A percentile compares a stretch with the other conserved stretches of the same genome.
Evolutionary conservation across 768 basidiomycete genomes (phyloP).

Genomic region (Royoungia palumana): DNA sequence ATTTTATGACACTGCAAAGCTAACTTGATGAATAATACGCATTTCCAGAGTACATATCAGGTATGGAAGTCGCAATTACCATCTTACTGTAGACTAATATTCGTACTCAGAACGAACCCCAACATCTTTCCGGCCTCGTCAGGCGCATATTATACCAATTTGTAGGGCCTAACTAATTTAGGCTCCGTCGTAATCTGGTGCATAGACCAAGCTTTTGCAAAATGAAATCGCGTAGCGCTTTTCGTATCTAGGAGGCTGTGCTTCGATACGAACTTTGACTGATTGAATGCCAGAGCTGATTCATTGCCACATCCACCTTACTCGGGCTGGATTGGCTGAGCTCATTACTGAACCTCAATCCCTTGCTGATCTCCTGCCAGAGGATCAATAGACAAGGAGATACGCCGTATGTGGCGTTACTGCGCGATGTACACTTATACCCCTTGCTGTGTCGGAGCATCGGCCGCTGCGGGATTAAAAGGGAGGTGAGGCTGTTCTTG

Average conservation of each 20-base stretch:
- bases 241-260: neutral
- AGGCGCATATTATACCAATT: slow-evolving; percentile 83
- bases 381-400: too few relatives aligned
- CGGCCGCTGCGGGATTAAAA: slow-evolving; percentile 1
- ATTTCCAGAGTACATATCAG: slow-evolving; percentile 72
- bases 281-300: neutral
- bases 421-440: too few relatives aligned
- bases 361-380: too few relatives aligned
- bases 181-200: neutral
- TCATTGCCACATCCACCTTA: too few relatives aligned
- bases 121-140: slow-evolving; percentile 79
- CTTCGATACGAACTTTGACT: too few relatives aligned
- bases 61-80: slow-evolving; percentile 21
- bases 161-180: slow-evolving; percentile 81
- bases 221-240: neutral
- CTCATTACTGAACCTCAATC: too few relatives aligned
- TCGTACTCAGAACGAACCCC: slow-evolving; percentile 55
- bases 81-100: slow-evolving; percentile 2
- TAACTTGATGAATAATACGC: slow-evolving; percentile 3
- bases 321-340: neutral
- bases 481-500: neutral
- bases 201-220: neutral
- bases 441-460: too few relatives aligned
- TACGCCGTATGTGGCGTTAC: neutral
- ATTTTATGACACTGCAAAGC: neutral